Conservation (phyloP, 2,329 filamentous ascomycete genomes). For the Eurotiales sp. region DNA sequence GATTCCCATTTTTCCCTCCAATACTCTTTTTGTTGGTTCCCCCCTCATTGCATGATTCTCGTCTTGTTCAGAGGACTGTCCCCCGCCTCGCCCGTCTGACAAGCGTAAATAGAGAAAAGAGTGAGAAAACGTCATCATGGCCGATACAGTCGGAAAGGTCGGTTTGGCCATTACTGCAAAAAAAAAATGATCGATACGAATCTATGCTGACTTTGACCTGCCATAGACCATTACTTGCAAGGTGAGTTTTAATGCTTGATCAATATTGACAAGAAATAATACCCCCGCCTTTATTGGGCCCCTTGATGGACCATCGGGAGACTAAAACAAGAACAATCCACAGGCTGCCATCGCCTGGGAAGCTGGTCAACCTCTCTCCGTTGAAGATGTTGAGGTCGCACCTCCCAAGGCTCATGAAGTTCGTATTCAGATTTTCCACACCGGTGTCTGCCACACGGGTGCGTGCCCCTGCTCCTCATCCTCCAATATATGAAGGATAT, state of each 20-base stretch:
- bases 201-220: slow-evolving; percentile 10
- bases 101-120: too few relatives aligned
- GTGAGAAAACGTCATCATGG: slow-evolving; percentile 43
- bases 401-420: slow-evolving; percentile 91
- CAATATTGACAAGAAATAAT: too few relatives aligned
- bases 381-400: slow-evolving; percentile 90
- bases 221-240: slow-evolving; percentile 87
- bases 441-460: slow-evolving; percentile 98
- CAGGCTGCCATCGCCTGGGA: slow-evolving; percentile 95
- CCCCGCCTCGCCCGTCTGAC: neutral
- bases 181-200: neutral
- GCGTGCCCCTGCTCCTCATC: slow-evolving; percentile 25
- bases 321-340: slow-evolving; percentile 24
- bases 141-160: slow-evolving; percentile 56
- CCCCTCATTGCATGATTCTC: neutral
- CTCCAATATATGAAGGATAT: neutral
- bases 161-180: slow-evolving; percentile 11
- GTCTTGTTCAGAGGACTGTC: neutral
- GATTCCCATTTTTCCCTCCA: neutral
- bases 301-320: neutral
- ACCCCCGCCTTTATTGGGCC: too few relatives aligned
- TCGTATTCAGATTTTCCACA: slow-evolving; percentile 95
- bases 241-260: too few relatives aligned
- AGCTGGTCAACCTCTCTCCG: slow-evolving; percentile 79
- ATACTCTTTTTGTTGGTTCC: neutral